These are phyloP conservation scores for Chytriomyces sp. DNA, from an alignment of 192 early-diverging fungal genomes.

Conservation along the genomic window DNA sequence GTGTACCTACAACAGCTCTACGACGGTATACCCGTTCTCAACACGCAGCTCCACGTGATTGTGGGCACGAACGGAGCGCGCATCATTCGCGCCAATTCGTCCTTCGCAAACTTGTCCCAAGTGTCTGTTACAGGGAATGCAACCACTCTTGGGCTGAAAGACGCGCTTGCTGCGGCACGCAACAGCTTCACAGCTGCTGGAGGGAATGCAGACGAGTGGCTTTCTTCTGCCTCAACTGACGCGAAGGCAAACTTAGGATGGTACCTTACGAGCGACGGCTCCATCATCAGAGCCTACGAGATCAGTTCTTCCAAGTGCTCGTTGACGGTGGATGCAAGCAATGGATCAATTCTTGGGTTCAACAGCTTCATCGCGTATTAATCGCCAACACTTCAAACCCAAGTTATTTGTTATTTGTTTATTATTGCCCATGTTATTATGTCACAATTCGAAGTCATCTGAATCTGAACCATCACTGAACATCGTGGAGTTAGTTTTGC, in stretches of 20 bases:
- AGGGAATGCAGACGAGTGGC: slow-evolving; percentile 2
- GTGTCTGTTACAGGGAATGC: not conserved
- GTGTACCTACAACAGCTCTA: slow-evolving; percentile 3
- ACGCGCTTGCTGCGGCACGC: not conserved
- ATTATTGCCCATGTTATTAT: too few species aligned
- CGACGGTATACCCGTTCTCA: slow-evolving; percentile 6
- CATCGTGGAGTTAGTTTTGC: too few species aligned
- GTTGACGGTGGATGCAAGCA: slow-evolving; percentile 4
- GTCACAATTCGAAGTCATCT: not conserved
- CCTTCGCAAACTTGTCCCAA: not conserved
- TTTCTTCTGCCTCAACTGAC: not conserved
- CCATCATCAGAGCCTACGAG: slow-evolving; percentile 7
- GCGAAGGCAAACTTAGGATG: slow-evolving; percentile 1
- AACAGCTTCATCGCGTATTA: slow-evolving; percentile 12
- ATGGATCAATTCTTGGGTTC: slow-evolving; percentile 13
- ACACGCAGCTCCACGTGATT: slow-evolving; percentile 11
- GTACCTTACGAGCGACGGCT: slow-evolving; percentile 1
- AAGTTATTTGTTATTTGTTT: too few species aligned
- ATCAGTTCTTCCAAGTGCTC: not conserved
- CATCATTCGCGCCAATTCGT: not conserved
- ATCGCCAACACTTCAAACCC: not conserved
- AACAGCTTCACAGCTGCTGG: not conserved
- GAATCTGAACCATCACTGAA: not conserved
- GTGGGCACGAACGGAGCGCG: not conserved
- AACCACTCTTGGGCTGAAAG: not conserved